Conservation (phyloP, 495 filamentous ascomycete genomes). For the Penicillium nucicola region DNA sequence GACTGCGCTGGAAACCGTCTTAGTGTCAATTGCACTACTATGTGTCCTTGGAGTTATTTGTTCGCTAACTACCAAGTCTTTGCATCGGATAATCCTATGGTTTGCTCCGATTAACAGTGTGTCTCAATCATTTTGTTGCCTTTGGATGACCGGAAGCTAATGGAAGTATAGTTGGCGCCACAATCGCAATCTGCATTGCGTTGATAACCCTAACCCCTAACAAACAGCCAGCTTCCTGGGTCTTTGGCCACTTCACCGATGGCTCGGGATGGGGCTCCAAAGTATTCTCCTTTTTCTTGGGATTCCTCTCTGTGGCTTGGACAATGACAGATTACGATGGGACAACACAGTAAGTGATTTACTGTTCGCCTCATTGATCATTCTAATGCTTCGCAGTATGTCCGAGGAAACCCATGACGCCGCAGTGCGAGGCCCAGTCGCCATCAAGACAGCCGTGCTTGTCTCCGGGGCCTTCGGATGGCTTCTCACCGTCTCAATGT, state of each 20-base stretch:
- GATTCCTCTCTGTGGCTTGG: constrained; percentile 72
- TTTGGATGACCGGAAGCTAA: neutral
- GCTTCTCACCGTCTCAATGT: constrained; percentile 65
- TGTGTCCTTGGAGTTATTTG: constrained; percentile 59
- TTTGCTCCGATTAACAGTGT: constrained; percentile 71
- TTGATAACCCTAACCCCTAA: constrained; percentile 61
- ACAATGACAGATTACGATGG: constrained; percentile 77
- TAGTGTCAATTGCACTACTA: constrained; percentile 57
- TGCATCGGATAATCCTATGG: constrained; percentile 65
- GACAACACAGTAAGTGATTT: constrained; percentile 57
- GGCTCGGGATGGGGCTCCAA: constrained; percentile 66
- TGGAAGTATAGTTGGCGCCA: constrained; percentile 42
- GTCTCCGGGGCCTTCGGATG: constrained; percentile 65
- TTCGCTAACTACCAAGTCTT: constrained; percentile 60
- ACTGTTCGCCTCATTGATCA: neutral
- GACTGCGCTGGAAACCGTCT: constrained; percentile 59
- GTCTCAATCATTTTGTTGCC: constrained; percentile 1
- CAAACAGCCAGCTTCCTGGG: constrained; percentile 61
- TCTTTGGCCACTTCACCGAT: constrained; percentile 64
- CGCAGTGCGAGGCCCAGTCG: constrained; percentile 61
- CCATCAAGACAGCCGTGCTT: constrained; percentile 61
- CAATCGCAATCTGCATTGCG: constrained; percentile 59
- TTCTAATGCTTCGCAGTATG: constrained; percentile 44
- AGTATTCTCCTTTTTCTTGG: constrained; percentile 62
- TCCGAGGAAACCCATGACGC: constrained; percentile 73